Base-by-base conservation (phyloP, 1,139 yeast genomes). In the Hemisphaericaspora xylofermentans region DNA sequence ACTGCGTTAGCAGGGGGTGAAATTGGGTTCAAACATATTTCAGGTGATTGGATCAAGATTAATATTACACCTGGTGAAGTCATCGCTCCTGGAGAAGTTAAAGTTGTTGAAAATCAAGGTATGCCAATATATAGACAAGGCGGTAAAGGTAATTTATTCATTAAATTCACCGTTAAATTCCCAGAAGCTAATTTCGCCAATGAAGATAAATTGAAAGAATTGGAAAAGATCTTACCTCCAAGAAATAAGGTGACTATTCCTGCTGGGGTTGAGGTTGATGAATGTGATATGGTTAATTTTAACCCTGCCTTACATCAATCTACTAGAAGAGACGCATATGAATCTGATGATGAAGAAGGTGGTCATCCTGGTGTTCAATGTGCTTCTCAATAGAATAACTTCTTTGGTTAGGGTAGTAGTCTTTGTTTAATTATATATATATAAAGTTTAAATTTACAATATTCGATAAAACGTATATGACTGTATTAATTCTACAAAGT, bases 1-100 rank as follows among this genome's bases (percentile, higher is more conserved):
- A 89, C 98, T 27, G 96, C 98, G 29, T 78, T 93, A 55, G 95
- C 97, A 36, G 99, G 99, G 63, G 99, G 99, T 54, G 84, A 84
- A 47, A 75, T 93, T 60, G 83, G 87, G 25, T 74, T 94, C 63
- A 78, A 88, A 71, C 97, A 93, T 58, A 80, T 85, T 42, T 84
- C 88, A 47, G 94, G 94, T 51, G 97, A 89, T 56, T 88, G 80
- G 76, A 72, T 93, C 59, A 88, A 89, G 76, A 80, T 89, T 43
- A 74, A 78, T 38, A 81, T 91, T 51, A 72, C 83, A 45, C 94
- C 98, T 41, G 98, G 98, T 63, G 97, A 91, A 70, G 89, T 91
- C 47, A 86, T 94, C 50, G 60, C 91, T 32, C 98, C 98, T 44
- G 95, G 88, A 49, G 64, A 74, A 34, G 71, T 84, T 55, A 89